phyloP scores from a whole-genome alignment of 495 filamentous ascomycete species.

The Astrothelium macrocarpum region DNA sequence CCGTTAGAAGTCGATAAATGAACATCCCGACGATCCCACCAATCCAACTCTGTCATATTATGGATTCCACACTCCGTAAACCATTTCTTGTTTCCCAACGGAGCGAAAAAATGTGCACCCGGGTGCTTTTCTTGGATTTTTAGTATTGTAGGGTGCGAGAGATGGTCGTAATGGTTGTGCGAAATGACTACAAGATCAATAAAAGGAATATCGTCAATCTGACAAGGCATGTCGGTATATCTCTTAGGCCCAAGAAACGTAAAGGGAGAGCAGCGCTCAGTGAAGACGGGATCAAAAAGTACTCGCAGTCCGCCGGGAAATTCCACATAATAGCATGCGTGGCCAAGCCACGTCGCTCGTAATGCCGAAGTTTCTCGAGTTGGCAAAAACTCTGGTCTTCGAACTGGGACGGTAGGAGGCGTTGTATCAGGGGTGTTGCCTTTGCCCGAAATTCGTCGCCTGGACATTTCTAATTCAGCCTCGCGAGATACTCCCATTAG shows the following conservation, averaged over 20 bases:
- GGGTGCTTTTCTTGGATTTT: slow-evolving; percentile 64
- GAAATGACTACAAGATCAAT: slow-evolving; percentile 88
- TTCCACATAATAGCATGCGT: slow-evolving; percentile 90
- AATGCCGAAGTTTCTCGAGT: slow-evolving; percentile 48
- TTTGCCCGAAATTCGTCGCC: slow-evolving; percentile 49
- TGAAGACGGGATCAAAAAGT: slow-evolving; percentile 93
- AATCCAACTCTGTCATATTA: slow-evolving; percentile 83
- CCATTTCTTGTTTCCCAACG: slow-evolving; percentile 82
- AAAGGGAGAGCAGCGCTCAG: slow-evolving; percentile 73
- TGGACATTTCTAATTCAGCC: slow-evolving; percentile 23
- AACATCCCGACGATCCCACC: slow-evolving; percentile 83
- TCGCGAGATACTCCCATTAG: neutral
- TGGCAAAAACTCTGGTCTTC: slow-evolving; percentile 59
- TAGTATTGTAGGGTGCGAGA: slow-evolving; percentile 64
- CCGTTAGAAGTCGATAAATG: slow-evolving; percentile 35
- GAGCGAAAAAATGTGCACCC: slow-evolving; percentile 79
- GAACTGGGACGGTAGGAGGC: slow-evolving; percentile 57
- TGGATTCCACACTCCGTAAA: slow-evolving; percentile 56
- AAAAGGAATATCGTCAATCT: slow-evolving; percentile 66
- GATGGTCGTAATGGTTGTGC: slow-evolving; percentile 91
- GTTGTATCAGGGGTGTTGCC: slow-evolving; percentile 52
- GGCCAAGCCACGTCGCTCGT: slow-evolving; percentile 91
- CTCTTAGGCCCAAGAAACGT: slow-evolving; percentile 65
- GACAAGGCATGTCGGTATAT: slow-evolving; percentile 69
- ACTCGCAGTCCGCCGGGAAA: slow-evolving; percentile 82